phyloP scores from a whole-genome alignment of 495 filamentous ascomycete species.

The Aspergillus haitiensis region DNA sequence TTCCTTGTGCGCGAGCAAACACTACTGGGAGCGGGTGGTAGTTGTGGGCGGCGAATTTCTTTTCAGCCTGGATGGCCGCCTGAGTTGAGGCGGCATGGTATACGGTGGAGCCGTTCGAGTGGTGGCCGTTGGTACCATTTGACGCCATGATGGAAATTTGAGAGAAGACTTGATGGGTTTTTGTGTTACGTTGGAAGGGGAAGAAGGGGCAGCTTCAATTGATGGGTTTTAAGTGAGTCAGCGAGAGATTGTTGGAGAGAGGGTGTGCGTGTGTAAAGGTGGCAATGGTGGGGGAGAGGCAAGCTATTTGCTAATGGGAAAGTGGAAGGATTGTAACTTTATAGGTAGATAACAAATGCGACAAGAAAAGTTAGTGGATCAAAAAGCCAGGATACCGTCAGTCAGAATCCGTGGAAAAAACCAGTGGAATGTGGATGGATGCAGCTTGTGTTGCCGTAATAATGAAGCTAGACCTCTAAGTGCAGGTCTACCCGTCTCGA shows the following conservation, averaged over 20 bases:
- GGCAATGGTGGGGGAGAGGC: conserved; percentile 2
- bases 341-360: too few species aligned
- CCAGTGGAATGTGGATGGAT: conserved; percentile 7
- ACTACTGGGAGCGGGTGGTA: conserved; percentile 97
- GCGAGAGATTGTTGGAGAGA: neutral
- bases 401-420: neutral
- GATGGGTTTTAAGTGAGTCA: neutral
- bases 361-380: conserved; percentile 4
- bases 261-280: neutral
- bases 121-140: conserved; percentile 27
- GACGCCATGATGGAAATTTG: conserved; percentile 40
- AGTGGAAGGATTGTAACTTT: neutral
- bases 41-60: conserved; percentile 91
- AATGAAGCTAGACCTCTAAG: conserved; percentile 33
- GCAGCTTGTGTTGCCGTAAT: conserved; percentile 1
- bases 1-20: conserved; percentile 78
- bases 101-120: conserved; percentile 41
- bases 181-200: too few species aligned
- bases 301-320: conserved; percentile 4
- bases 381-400: neutral
- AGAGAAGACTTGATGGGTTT: neutral
- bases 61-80: conserved; percentile 75
- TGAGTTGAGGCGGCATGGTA: conserved; percentile 83
- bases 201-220: too few species aligned
- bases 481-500: conserved; percentile 39